A percentile compares a stretch with the other conserved stretches of the same genome.
These are phyloP conservation scores for Cyberlindnera amylophila DNA, from an alignment of 805 yeast species.

Conservation along the genomic window DNA sequence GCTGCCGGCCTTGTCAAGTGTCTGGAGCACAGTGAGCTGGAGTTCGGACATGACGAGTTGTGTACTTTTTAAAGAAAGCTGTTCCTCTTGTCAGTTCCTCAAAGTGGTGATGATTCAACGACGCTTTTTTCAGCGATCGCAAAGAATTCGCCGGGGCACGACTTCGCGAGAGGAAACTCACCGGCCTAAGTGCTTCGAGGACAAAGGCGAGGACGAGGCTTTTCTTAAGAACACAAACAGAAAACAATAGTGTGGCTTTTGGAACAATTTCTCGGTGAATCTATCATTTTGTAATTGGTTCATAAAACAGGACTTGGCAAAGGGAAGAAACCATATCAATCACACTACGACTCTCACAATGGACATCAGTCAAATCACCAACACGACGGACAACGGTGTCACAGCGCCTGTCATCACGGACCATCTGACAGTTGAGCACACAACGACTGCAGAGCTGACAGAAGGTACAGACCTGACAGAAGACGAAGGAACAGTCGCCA, in stretches of 20 bases:
- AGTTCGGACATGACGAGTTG: slow-evolving; percentile 56
- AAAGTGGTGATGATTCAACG: slow-evolving; percentile 1
- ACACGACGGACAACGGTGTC: slow-evolving; percentile 3
- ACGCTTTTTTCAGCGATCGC: not conserved
- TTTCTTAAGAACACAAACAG: no score
- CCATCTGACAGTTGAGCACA: not conserved
- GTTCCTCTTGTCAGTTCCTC: not conserved
- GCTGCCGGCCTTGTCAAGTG: slow-evolving; percentile 56
- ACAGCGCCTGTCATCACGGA: no score
- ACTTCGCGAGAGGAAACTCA: no score
- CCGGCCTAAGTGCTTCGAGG: no score
- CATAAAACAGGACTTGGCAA: no score
- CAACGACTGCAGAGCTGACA: not conserved
- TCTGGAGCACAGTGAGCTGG: slow-evolving; percentile 59
- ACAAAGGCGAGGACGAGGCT: no score
- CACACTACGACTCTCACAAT: not conserved
- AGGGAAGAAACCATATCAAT: not conserved
- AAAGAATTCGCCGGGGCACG: no score
- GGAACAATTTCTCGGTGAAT: no score
- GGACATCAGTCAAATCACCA: slow-evolving; percentile 13
- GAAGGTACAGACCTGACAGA: slow-evolving; percentile 2
- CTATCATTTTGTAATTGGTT: no score
- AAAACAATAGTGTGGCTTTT: no score
- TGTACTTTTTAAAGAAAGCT: not conserved
- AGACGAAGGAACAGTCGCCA: slow-evolving; percentile 1